These are phyloP conservation scores for Penicillium nucicola DNA, from an alignment of 495 filamentous ascomycete species.

Conservation along the genomic window DNA sequence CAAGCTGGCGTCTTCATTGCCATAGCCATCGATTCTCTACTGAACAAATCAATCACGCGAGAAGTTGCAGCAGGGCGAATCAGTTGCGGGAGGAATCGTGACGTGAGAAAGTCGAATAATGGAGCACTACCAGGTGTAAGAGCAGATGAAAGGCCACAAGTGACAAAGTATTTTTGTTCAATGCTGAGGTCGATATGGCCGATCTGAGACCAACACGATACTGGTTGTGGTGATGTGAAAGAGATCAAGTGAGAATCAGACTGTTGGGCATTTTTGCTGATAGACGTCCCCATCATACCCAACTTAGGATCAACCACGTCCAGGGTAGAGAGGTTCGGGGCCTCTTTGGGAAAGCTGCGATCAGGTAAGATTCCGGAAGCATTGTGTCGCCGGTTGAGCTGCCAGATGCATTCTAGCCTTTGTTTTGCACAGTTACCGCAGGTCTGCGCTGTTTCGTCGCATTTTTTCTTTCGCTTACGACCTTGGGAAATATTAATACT, in stretches of 20 bases:
- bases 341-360: neutral
- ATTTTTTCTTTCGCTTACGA: constrained; percentile 24
- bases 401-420: constrained; percentile 12
- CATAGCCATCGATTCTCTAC: constrained; percentile 8
- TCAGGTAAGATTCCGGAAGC: neutral
- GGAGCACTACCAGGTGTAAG: constrained; percentile 9
- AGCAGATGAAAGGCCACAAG: constrained; percentile 1
- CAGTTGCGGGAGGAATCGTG: constrained; percentile 16
- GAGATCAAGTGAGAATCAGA: too few relatives aligned
- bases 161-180: neutral
- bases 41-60: constrained; percentile 8
- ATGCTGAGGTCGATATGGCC: neutral
- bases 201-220: too few relatives aligned
- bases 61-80: constrained; percentile 11
- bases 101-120: constrained; percentile 16
- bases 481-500: constrained; percentile 5
- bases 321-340: too few relatives aligned
- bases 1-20: constrained; percentile 12
- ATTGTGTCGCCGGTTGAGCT: too few relatives aligned
- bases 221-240: too few relatives aligned
- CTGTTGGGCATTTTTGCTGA: too few relatives aligned
- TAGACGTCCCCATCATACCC: too few relatives aligned
- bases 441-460: constrained; percentile 12
- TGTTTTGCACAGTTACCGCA: constrained; percentile 17
- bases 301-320: neutral